Evolutionary conservation across 768 basidiomycete genomes (phyloP).

Genomic region (Crepidotus variabilis): DNA sequence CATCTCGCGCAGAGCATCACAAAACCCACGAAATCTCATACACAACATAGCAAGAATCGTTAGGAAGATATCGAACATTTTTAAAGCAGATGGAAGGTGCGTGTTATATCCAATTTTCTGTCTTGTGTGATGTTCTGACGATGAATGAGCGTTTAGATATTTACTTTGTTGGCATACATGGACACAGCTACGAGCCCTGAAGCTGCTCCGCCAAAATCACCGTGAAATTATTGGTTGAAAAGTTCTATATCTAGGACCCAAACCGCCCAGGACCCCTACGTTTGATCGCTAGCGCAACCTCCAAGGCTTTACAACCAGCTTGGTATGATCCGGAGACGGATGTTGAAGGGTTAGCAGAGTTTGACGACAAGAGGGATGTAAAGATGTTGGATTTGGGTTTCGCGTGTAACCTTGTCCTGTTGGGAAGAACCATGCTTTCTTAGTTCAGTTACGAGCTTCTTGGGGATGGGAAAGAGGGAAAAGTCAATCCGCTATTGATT

Average conservation of each 20-base stretch:
- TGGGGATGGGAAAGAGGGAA: slow-evolving; percentile 41
- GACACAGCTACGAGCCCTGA: slow-evolving; percentile 77
- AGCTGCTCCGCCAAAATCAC: slow-evolving; percentile 90
- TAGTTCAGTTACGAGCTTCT: slow-evolving; percentile 90
- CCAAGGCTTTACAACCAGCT: slow-evolving; percentile 78
- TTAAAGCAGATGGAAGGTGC: slow-evolving; percentile 66
- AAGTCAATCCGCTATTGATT: slow-evolving; percentile 56
- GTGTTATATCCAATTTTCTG: slow-evolving; percentile 5
- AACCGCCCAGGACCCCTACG: slow-evolving; percentile 93
- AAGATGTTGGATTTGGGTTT: slow-evolving; percentile 94
- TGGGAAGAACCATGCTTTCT: slow-evolving; percentile 93
- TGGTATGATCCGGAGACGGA: slow-evolving; percentile 92
- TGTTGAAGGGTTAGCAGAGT: slow-evolving; percentile 89
- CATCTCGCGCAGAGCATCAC: slow-evolving; percentile 77
- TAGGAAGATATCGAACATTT: slow-evolving; percentile 80
- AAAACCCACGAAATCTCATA: slow-evolving; percentile 83
- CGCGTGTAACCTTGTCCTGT: slow-evolving; percentile 79
- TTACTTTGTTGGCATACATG: slow-evolving; percentile 77
- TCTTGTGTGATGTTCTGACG: not conserved
- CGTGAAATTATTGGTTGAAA: slow-evolving; percentile 91
- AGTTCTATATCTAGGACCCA: slow-evolving; percentile 88
- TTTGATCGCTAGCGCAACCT: slow-evolving; percentile 91
- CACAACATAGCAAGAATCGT: slow-evolving; percentile 78
- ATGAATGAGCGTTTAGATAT: slow-evolving; percentile 45
- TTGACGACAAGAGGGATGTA: slow-evolving; percentile 88